phyloP scores from a whole-genome alignment of 1,284 basidiomycete genomes.

The Trametes pubescens region DNA sequence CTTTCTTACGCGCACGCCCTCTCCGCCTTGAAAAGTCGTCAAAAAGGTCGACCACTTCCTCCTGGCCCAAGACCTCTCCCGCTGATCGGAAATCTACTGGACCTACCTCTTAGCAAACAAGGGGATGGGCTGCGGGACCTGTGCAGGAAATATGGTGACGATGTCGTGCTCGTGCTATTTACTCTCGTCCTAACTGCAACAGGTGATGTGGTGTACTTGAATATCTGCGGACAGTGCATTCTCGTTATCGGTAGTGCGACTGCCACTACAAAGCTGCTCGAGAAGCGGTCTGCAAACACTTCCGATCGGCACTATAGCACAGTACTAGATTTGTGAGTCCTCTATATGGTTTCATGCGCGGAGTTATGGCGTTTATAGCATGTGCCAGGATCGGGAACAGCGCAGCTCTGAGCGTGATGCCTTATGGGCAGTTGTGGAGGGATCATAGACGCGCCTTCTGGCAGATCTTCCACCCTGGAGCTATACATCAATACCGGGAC shows the following conservation, averaged over 20 bases:
- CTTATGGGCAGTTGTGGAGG: slow-evolving; percentile 36
- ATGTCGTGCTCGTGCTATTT: no score
- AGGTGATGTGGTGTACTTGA: slow-evolving; percentile 22
- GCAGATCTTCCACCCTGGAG: slow-evolving; percentile 25
- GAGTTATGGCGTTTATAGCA: no score
- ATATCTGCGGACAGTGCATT: slow-evolving; percentile 1
- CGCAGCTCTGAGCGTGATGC: slow-evolving; percentile 24
- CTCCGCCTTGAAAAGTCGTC: slow-evolving; percentile 14
- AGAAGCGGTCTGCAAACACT: slow-evolving; percentile 24
- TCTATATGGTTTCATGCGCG: background rate
- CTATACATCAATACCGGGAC: background rate
- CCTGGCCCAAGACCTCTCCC: slow-evolving; percentile 21
- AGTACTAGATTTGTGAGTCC: no score
- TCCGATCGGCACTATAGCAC: slow-evolving; percentile 14
- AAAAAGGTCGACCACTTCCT: slow-evolving; percentile 12
- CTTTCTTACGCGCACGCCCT: no score
- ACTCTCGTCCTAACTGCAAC: background rate
- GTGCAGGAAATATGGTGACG: slow-evolving; percentile 14
- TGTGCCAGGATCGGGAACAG: slow-evolving; percentile 9
- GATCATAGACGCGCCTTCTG: slow-evolving; percentile 32
- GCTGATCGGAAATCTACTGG: slow-evolving; percentile 16
- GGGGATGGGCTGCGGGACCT: slow-evolving; percentile 7
- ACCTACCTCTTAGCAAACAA: slow-evolving; percentile 7
- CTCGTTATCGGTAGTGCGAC: slow-evolving; percentile 24
- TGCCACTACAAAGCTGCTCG: slow-evolving; percentile 20